Conservation (phyloP, 2,329 filamentous ascomycete species). For the Claviceps fusiformis region DNA sequence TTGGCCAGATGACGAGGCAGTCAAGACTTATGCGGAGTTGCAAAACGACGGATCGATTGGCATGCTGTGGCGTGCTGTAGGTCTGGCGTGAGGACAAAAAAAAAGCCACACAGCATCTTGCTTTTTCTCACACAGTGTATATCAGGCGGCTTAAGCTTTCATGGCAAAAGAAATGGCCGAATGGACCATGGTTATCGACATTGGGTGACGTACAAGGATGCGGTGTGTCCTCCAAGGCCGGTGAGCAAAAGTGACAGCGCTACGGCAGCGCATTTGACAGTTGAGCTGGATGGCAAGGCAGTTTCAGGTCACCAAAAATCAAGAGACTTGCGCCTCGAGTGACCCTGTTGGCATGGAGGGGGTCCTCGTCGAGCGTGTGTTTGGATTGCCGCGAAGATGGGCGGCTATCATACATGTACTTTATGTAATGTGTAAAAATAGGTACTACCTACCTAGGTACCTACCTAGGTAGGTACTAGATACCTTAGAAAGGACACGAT, state of each 20-base stretch:
- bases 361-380: not conserved
- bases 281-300: not conserved
- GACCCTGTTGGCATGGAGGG: not conserved
- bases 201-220: not conserved
- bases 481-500: no score
- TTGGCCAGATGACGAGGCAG: conserved; percentile 27
- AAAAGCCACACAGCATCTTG: not conserved
- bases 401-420: not conserved
- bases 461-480: no score
- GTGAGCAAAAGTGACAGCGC: not conserved
- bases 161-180: not conserved
- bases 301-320: not conserved
- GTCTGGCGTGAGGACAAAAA: conserved; percentile 8
- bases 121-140: not conserved
- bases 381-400: not conserved
- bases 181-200: not conserved
- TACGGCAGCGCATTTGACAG: not conserved
- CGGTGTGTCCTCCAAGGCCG: not conserved
- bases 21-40: conserved; percentile 19
- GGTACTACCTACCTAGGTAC: no score
- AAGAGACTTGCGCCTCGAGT: not conserved
- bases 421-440: not conserved
- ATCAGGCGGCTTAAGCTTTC: not conserved
- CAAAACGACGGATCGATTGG: conserved; percentile 13
- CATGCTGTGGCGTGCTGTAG: conserved; percentile 14